These are phyloP conservation scores for Linnemannia zychae DNA, from an alignment of 192 early-diverging fungal species.

Conservation along the genomic window DNA sequence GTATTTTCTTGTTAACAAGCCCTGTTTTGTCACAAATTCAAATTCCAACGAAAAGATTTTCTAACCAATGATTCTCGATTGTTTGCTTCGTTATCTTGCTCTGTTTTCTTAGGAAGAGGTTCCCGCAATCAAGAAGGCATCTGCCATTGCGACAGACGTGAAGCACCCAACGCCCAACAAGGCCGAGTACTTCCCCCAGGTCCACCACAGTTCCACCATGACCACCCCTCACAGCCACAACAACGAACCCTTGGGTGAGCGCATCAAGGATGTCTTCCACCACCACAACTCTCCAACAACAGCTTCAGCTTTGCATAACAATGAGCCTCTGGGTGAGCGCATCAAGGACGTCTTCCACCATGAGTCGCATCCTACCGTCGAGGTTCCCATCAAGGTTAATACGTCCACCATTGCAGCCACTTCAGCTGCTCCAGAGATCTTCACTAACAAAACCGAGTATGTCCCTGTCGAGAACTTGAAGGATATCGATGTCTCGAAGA, in stretches of 20 bases:
- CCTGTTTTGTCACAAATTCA: neutral
- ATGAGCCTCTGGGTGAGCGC: neutral
- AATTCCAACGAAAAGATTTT: neutral
- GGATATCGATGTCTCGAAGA: neutral
- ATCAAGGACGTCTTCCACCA: neutral
- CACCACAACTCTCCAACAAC: neutral
- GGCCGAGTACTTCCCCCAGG: neutral
- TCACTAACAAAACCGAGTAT: neutral
- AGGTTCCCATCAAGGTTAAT: neutral
- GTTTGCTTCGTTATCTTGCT: neutral
- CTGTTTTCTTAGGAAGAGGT: neutral
- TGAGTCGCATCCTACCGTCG: slow-evolving; percentile 5
- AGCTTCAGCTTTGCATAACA: neutral
- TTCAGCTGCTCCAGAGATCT: neutral
- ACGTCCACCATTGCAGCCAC: neutral
- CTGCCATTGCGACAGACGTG: neutral
- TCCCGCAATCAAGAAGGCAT: neutral
- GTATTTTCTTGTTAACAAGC: neutral
- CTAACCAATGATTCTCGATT: neutral
- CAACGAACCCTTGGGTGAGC: neutral
- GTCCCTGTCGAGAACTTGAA: neutral
- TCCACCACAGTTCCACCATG: neutral
- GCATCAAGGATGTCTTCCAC: neutral
- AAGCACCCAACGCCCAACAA: neutral
- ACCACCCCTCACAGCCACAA: neutral